These are phyloP conservation scores for Aspergillus sp. DNA, from an alignment of 2,329 filamentous ascomycete genomes.

Conservation along the genomic window DNA sequence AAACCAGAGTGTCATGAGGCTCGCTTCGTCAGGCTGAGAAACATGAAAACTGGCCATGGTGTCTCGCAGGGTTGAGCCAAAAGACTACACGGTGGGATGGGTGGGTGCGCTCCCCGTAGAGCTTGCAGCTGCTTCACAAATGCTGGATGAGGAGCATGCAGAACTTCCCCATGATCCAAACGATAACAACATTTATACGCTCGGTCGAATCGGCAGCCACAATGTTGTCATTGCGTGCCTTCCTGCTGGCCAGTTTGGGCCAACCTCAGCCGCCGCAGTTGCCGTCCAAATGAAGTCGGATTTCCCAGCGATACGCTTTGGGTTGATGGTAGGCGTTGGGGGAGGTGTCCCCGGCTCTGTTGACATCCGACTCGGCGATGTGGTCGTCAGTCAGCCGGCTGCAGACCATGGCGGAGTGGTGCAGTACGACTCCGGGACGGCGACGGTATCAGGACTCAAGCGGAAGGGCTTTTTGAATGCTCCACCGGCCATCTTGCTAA, in stretches of 20 bases:
- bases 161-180: not conserved
- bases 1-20: too few species aligned
- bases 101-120: not conserved
- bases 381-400: slow-evolving; percentile 27
- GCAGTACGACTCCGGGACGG: slow-evolving; percentile 31
- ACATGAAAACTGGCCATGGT: too few species aligned
- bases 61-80: not conserved
- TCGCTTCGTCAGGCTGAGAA: too few species aligned
- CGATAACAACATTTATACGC: not conserved
- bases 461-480: slow-evolving; percentile 20
- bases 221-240: not conserved
- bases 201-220: not conserved
- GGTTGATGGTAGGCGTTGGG: slow-evolving; percentile 17
- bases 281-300: not conserved
- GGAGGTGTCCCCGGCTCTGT: slow-evolving; percentile 25
- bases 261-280: not conserved
- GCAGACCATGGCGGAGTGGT: slow-evolving; percentile 24
- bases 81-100: slow-evolving; percentile 1
- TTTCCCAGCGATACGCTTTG: not conserved
- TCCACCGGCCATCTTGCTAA: slow-evolving; percentile 16
- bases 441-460: slow-evolving; percentile 10
- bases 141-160: not conserved
- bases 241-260: not conserved
- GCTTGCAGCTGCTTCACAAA: not conserved
- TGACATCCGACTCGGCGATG: slow-evolving; percentile 30